A percentile compares a stretch with the other conserved stretches of the same genome.
Conservation (phyloP, 108 stramenopile genomes). For the Discostella pseudostelligera region DNA sequence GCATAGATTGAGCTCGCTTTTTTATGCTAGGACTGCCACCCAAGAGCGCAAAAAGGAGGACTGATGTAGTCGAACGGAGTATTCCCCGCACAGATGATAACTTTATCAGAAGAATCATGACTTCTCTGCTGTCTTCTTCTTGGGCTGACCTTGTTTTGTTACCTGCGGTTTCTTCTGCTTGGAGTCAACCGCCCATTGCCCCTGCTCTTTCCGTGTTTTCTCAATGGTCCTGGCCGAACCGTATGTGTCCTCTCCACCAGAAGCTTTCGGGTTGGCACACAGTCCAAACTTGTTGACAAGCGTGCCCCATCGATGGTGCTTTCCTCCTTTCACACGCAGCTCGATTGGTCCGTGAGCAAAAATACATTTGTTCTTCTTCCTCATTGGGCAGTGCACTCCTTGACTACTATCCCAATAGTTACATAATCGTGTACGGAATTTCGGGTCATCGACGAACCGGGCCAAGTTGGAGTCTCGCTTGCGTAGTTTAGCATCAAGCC, state of each 20-base stretch:
- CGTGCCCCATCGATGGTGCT: conserved; percentile 89
- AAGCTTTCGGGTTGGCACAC: conserved; percentile 75
- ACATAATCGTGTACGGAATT: conserved; percentile 93
- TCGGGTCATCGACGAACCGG: conserved; percentile 80
- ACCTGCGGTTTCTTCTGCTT: conserved; percentile 23
- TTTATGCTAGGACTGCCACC: conserved; percentile 40
- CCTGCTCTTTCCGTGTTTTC: conserved; percentile 70
- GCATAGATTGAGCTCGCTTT: conserved; percentile 68
- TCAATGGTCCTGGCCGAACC: conserved; percentile 80
- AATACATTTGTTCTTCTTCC: conserved; percentile 88
- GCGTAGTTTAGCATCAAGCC: conserved; percentile 56
- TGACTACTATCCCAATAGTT: conserved; percentile 86
- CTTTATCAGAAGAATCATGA: not conserved
- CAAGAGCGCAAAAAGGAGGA: conserved; percentile 31
- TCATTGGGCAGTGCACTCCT: conserved; percentile 89
- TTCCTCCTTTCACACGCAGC: conserved; percentile 90
- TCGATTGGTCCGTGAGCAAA: conserved; percentile 96
- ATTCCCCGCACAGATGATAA: not conserved
- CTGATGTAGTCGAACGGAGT: not conserved
- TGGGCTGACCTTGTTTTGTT: not conserved
- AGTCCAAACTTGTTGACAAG: conserved; percentile 80
- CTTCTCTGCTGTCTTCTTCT: conserved; percentile 18
- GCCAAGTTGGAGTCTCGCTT: conserved; percentile 75
- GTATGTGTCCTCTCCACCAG: conserved; percentile 92
- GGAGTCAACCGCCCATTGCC: conserved; percentile 66